These are phyloP conservation scores for Meyerozyma carpophila DNA, from an alignment of 1,139 yeast genomes.

Conservation along the genomic window DNA sequence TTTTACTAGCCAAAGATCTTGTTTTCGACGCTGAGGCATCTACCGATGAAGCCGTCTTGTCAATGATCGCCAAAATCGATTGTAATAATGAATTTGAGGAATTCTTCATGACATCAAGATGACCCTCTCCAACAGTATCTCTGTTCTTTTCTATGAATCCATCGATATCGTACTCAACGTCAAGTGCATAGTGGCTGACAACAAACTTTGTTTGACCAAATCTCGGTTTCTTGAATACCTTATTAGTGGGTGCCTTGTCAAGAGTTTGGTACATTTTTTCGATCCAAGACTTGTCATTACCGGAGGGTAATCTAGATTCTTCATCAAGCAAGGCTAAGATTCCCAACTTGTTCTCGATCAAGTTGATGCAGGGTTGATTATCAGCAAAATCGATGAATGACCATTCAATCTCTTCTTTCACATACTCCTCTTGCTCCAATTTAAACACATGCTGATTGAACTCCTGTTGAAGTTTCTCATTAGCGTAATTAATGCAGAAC, in stretches of 20 bases:
- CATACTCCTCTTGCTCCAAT: slow-evolving; percentile 92
- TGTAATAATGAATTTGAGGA: slow-evolving; percentile 62
- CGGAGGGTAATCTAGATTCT: slow-evolving; percentile 92
- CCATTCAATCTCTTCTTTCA: slow-evolving; percentile 93
- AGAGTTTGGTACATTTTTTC: slow-evolving; percentile 85
- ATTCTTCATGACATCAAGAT: slow-evolving; percentile 73
- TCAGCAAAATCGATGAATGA: slow-evolving; percentile 93
- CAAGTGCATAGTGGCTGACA: slow-evolving; percentile 91
- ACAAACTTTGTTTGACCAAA: slow-evolving; percentile 90
- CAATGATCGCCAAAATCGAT: slow-evolving; percentile 60
- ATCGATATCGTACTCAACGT: slow-evolving; percentile 86
- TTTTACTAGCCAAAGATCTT: slow-evolving; percentile 50
- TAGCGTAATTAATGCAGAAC: slow-evolving; percentile 95
- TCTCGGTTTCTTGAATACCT: slow-evolving; percentile 87
- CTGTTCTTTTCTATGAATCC: slow-evolving; percentile 96
- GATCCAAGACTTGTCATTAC: slow-evolving; percentile 89
- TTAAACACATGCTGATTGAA: slow-evolving; percentile 97
- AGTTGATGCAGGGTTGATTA: slow-evolving; percentile 93
- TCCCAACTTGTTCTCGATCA: slow-evolving; percentile 88
- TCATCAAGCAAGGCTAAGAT: slow-evolving; percentile 86
- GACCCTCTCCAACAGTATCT: slow-evolving; percentile 96
- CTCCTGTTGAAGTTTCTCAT: slow-evolving; percentile 95
- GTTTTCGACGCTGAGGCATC: slow-evolving; percentile 30
- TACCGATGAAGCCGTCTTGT: slow-evolving; percentile 52
- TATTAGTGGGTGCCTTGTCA: slow-evolving; percentile 71